Percentiles rank a stretch among this genome's conserved stretches.
Evolutionary conservation across 768 basidiomycete species (phyloP).

Genomic region (Tephrocybe sp.): DNA sequence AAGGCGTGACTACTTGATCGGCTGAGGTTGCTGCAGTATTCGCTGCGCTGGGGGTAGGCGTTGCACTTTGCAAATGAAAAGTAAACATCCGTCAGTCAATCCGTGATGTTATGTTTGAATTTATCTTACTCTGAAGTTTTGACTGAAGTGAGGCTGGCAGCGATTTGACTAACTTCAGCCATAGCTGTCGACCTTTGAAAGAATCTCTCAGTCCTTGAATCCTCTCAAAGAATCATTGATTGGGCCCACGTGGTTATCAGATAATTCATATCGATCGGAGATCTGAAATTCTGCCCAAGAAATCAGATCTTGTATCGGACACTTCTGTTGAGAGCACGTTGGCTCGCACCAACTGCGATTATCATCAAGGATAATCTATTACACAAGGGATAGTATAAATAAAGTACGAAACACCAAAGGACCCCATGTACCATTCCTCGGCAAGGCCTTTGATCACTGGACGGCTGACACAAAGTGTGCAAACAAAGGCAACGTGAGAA

Average conservation of each 20-base stretch:
- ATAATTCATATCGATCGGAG: background rate
- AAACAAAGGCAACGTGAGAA: conserved; percentile 27
- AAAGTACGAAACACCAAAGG: no score
- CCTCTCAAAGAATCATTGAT: background rate
- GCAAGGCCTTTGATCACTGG: no score
- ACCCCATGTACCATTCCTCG: no score
- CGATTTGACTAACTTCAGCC: conserved; percentile 6
- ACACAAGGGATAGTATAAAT: no score
- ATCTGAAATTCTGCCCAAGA: no score
- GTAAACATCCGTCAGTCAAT: background rate
- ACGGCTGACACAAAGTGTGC: background rate
- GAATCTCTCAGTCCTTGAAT: background rate
- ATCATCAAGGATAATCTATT: no score
- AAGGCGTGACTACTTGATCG: conserved; percentile 90
- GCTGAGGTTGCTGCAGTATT: conserved; percentile 18
- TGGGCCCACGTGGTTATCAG: conserved; percentile 17
- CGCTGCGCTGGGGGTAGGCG: background rate
- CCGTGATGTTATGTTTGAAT: background rate
- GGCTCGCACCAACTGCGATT: no score
- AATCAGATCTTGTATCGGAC: no score
- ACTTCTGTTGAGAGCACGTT: no score
- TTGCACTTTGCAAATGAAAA: background rate
- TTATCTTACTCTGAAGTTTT: conserved; percentile 5
- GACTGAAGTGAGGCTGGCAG: conserved; percentile 3
- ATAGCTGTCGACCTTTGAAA: background rate